phyloP scores from a whole-genome alignment of 306 rosid species.

The Cicer bijugum region DNA sequence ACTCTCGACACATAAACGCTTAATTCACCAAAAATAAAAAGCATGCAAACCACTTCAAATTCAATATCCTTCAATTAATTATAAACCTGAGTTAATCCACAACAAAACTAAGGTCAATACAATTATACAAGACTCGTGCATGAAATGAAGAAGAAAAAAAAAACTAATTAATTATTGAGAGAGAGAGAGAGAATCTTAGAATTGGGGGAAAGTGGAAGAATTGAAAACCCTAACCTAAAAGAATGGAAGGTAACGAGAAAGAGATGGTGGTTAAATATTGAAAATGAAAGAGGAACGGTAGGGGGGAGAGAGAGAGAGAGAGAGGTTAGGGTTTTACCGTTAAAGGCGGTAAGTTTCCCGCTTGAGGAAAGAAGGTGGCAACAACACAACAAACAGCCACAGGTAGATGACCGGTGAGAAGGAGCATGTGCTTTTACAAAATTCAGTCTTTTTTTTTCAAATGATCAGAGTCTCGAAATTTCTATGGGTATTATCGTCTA shows the following conservation, averaged over 20 bases:
- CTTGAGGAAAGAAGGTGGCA: too few relatives aligned
- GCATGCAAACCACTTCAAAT: conserved; percentile 6
- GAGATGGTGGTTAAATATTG: not conserved
- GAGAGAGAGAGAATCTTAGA: conserved; percentile 35
- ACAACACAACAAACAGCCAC: too few relatives aligned
- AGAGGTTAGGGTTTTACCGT: not conserved
- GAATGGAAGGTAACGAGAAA: not conserved
- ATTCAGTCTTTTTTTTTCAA: too few relatives aligned
- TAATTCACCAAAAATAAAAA: conserved; percentile 5
- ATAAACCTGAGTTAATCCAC: conserved; percentile 46
- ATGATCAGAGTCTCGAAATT: too few relatives aligned
- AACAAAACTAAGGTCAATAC: not conserved
- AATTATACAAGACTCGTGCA: not conserved
- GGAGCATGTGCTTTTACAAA: too few relatives aligned
- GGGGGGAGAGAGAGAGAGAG: not conserved
- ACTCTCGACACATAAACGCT: conserved; percentile 54
- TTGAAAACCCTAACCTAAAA: conserved; percentile 46
- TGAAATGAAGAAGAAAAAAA: not conserved
- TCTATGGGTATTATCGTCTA: too few relatives aligned
- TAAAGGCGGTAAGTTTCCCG: too few relatives aligned
- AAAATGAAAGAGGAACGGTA: not conserved
- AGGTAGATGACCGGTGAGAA: too few relatives aligned
- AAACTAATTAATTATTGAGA: not conserved
- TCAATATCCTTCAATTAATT: conserved; percentile 34
- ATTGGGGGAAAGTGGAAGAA: conserved; percentile 29